These are phyloP conservation scores for Amanita brunnescens DNA, from an alignment of 768 basidiomycete genomes.

Conservation along the genomic window DNA sequence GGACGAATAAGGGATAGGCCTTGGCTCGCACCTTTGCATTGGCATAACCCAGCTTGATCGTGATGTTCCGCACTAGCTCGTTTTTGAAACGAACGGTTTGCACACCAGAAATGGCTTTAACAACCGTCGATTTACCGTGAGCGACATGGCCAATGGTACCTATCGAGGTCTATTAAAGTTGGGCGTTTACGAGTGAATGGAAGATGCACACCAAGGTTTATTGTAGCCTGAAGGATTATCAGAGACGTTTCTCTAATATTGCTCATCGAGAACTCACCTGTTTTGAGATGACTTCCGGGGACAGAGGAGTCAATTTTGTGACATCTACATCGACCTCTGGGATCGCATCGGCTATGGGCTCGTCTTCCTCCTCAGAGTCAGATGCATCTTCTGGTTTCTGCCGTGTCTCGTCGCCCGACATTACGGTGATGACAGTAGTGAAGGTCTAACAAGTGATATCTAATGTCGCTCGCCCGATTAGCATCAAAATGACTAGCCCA, in stretches of 20 bases:
- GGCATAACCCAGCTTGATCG: conserved; percentile 98
- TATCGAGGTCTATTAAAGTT: conserved; percentile 22
- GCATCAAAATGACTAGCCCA: conserved; percentile 4
- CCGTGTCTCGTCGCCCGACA: conserved; percentile 63
- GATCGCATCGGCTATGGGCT: conserved; percentile 42
- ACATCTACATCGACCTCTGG: conserved; percentile 72
- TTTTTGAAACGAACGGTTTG: conserved; percentile 99
- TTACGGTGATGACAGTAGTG: conserved; percentile 26
- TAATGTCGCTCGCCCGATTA: neutral
- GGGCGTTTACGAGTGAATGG: conserved; percentile 3
- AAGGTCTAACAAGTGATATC: neutral
- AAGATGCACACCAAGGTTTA: conserved; percentile 65
- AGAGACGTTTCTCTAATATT: neutral
- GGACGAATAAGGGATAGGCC: conserved; percentile 3
- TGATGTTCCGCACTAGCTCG: conserved; percentile 97
- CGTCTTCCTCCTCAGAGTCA: conserved; percentile 63
- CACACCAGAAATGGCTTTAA: conserved; percentile 98
- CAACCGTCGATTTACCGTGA: conserved; percentile 93
- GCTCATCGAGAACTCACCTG: conserved; percentile 47
- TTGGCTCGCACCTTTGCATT: conserved; percentile 79
- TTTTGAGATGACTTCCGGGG: conserved; percentile 86
- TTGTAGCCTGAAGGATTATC: conserved; percentile 67
- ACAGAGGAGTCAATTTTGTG: conserved; percentile 77
- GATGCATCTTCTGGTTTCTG: conserved; percentile 60
- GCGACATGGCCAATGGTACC: conserved; percentile 99